Conservation (phyloP, 2,329 filamentous ascomycete species). For the Cryphonectria nitschkei region DNA sequence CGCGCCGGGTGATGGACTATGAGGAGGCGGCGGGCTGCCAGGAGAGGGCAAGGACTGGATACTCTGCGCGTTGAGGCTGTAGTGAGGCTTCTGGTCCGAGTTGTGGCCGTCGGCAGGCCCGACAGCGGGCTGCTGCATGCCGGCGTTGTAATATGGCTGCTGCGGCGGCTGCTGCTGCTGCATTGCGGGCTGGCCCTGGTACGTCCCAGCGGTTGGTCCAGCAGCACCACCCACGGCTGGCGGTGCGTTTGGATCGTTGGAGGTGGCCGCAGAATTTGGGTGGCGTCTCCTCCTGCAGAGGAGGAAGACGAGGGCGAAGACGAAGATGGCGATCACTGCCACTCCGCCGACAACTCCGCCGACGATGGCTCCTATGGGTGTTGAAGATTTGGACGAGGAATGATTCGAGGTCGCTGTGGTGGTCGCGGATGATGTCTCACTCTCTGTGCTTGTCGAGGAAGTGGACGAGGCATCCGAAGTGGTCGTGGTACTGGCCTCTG, state of each 20-base stretch:
- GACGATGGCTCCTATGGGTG: constrained; percentile 37
- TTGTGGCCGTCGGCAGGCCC: constrained; percentile 5
- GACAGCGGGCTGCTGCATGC: not conserved
- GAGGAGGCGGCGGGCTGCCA: constrained; percentile 32
- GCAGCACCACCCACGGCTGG: not conserved
- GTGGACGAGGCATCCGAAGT: constrained; percentile 10
- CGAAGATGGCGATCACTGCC: constrained; percentile 36
- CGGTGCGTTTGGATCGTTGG: not conserved
- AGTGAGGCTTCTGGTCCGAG: constrained; percentile 25
- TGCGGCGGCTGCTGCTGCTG: constrained; percentile 22
- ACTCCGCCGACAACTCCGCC: constrained; percentile 40
- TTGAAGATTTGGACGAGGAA: constrained; percentile 16
- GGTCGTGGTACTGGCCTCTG: not conserved
- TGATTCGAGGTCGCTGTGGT: not conserved
- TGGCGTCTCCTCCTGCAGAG: constrained; percentile 35
- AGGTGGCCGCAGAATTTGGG: constrained; percentile 21
- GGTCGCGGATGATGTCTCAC: constrained; percentile 5
- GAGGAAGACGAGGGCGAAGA: constrained; percentile 37
- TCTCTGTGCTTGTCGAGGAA: not conserved
- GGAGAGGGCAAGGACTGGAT: constrained; percentile 27
- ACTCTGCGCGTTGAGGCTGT: constrained; percentile 15
- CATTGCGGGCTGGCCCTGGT: constrained; percentile 12
- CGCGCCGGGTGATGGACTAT: constrained; percentile 9
- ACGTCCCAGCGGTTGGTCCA: not conserved
- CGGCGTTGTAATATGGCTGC: not conserved